Evolutionary conservation across 2,329 filamentous ascomycete genomes (phyloP).

Genomic region (Ilyonectria sp.): DNA sequence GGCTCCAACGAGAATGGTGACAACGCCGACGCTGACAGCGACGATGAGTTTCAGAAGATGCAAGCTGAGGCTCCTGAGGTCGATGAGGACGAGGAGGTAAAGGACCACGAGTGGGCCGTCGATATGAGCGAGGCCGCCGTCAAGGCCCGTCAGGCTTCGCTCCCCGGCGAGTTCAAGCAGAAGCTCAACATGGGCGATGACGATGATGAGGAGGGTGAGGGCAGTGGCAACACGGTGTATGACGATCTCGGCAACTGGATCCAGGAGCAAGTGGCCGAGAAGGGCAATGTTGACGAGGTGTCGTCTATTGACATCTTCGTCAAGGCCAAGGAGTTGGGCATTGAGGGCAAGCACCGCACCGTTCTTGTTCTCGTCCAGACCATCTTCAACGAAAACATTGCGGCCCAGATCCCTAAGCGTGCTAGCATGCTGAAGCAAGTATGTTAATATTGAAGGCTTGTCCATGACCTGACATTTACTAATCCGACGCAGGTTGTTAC

Average conservation of each 20-base stretch:
- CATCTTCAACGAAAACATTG: constrained; percentile 91
- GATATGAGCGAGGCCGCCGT: constrained; percentile 97
- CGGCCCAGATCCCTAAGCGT: constrained; percentile 88
- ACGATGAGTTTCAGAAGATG: constrained; percentile 92
- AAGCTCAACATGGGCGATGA: constrained; percentile 88
- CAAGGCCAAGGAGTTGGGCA: constrained; percentile 96
- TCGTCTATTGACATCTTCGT: constrained; percentile 93
- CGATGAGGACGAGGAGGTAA: constrained; percentile 71
- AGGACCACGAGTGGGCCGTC: constrained; percentile 95
- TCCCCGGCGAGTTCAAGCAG: constrained; percentile 95
- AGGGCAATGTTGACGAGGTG: constrained; percentile 83
- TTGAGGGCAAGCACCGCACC: constrained; percentile 95
- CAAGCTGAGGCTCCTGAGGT: constrained; percentile 70
- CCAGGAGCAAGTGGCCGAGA: constrained; percentile 77
- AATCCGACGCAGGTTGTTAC: constrained; percentile 76
- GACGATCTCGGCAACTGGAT: constrained; percentile 97
- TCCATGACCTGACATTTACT: constrained; percentile 38
- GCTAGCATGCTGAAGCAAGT: constrained; percentile 91
- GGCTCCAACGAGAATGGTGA: constrained; percentile 66
- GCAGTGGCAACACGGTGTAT: constrained; percentile 82
- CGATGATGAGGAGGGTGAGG: constrained; percentile 86
- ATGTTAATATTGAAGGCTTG: constrained; percentile 47
- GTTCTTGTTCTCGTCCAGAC: constrained; percentile 93
- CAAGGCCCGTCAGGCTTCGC: constrained; percentile 91
- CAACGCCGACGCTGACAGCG: constrained; percentile 80